Conservation (phyloP, 106 monocot genomes). For the Allium cepa region DNA sequence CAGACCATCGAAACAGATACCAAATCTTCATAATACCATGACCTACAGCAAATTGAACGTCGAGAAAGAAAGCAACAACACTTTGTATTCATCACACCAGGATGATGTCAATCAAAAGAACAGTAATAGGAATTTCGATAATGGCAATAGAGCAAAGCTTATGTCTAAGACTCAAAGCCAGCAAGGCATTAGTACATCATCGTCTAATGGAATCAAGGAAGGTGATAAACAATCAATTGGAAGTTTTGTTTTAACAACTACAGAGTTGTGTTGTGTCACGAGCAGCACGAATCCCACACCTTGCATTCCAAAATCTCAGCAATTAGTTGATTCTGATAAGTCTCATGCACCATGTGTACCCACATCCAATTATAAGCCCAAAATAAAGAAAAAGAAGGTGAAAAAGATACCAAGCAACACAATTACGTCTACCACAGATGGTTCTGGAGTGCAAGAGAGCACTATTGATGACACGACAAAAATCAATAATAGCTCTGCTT, state of each 20-base stretch:
- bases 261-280: neutral
- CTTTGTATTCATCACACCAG: conserved; percentile 10
- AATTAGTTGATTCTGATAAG: too few species aligned
- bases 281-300: neutral
- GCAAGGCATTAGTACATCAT: neutral
- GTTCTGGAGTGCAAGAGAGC: too few species aligned
- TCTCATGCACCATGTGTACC: conserved; percentile 8
- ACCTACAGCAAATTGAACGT: too few species aligned
- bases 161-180: conserved; percentile 10
- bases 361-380: neutral
- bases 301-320: too few species aligned
- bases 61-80: too few species aligned
- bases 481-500: too few species aligned
- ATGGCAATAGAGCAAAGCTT: conserved; percentile 12
- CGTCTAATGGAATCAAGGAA: conserved; percentile 5
- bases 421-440: too few species aligned
- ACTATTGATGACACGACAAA: too few species aligned
- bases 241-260: neutral
- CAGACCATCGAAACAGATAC: too few species aligned
- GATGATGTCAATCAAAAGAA: conserved; percentile 7
- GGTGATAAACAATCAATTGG: conserved; percentile 6
- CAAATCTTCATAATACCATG: too few species aligned
- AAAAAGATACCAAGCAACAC: too few species aligned
- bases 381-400: neutral
- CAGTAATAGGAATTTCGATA: conserved; percentile 3